Base-by-base conservation (phyloP, 768 basidiomycete species). In the Cystofilobasidium capitatum region DNA sequence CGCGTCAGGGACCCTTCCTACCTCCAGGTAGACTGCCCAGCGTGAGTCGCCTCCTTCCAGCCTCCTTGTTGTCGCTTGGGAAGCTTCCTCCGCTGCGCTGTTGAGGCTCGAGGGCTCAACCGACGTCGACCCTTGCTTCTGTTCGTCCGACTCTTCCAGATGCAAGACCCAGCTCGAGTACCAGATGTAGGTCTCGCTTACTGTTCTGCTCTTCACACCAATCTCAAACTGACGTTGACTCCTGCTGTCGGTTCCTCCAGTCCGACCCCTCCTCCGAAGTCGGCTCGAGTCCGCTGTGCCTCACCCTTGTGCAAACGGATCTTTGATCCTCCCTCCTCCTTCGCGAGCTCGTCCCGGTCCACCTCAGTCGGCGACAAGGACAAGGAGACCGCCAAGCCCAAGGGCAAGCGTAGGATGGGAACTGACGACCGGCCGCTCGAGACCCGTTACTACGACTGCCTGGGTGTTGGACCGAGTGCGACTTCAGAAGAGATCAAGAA, bases 111-210 rank as follows among this genome's bases (percentile, higher is more conserved):
- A n/a, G n/a, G n/a, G n/a, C n/a, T n/a, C 40, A 2, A 22, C 40
- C 26, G 12, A 35, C n/a, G 14, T 3, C 16, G 24, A 51, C n/a
- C 44, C 36, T 22, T 61, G 14, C 5, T 55, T n/a, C 64, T 14
- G 29, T 59, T 40, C 17, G 17, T 14, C n/a, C 13, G 26, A 20
- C 39, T 17, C 31, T 39, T 42, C 10, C 42, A 68, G 66, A 44
- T 68, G 66, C 62, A 68, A 68, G 54, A 37, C 55, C 36, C 39
- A 42, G 24, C 51, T 68, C 40, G 66, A 68, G 20, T 68, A 57
- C 57, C 35, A 55, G 49, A 36, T 62, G 66, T 68, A 24, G 9
- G 66, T 62, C 22, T 37, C 26, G 7, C 22, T 24, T 8, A 12
- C 1, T 42, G 36, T 3, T 42, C n/a, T 10, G 29, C n/a, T 58